phyloP scores from a whole-genome alignment of 2,329 filamentous ascomycete genomes.

The Cordyceps tenuipes region DNA sequence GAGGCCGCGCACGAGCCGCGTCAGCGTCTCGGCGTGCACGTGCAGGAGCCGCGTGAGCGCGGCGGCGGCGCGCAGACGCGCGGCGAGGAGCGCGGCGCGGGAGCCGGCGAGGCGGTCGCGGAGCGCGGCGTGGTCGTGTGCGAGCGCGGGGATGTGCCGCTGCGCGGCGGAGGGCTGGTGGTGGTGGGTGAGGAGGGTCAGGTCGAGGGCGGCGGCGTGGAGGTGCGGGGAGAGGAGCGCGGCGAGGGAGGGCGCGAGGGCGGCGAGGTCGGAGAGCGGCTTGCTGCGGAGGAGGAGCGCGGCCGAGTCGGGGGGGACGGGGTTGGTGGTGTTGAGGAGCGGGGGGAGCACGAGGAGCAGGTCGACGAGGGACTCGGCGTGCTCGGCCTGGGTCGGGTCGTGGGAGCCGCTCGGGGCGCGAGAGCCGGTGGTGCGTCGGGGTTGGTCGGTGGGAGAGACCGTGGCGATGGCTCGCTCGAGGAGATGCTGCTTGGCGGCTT shows the following conservation, averaged over 20 bases:
- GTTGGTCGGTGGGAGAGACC: constrained; percentile 26
- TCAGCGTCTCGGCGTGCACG: constrained; percentile 30
- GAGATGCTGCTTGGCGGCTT: constrained; percentile 41
- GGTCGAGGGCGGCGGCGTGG: constrained; percentile 31
- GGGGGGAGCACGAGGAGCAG: constrained; percentile 41
- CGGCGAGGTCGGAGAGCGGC: constrained; percentile 33
- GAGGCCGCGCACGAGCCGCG: constrained; percentile 41
- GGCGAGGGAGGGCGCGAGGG: constrained; percentile 33
- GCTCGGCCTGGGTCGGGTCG: background rate
- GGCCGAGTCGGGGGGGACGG: constrained; percentile 23
- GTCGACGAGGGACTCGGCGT: constrained; percentile 16
- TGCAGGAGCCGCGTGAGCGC: constrained; percentile 31
- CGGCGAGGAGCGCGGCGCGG: constrained; percentile 25
- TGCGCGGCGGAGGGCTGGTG: constrained; percentile 48
- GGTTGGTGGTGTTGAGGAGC: constrained; percentile 26
- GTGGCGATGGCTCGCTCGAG: constrained; percentile 42
- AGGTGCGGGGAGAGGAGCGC: constrained; percentile 35
- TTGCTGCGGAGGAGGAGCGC: constrained; percentile 34
- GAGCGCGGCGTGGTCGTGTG: constrained; percentile 31
- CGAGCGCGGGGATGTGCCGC: constrained; percentile 44
- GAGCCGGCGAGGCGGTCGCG: constrained; percentile 23
- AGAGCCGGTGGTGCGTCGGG: background rate
- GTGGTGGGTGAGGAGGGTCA: constrained; percentile 35
- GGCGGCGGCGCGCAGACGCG: constrained; percentile 32
- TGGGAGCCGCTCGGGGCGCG: constrained; percentile 5